Conservation (phyloP, 2,329 filamentous ascomycete genomes). For the Aspergillus sp. region DNA sequence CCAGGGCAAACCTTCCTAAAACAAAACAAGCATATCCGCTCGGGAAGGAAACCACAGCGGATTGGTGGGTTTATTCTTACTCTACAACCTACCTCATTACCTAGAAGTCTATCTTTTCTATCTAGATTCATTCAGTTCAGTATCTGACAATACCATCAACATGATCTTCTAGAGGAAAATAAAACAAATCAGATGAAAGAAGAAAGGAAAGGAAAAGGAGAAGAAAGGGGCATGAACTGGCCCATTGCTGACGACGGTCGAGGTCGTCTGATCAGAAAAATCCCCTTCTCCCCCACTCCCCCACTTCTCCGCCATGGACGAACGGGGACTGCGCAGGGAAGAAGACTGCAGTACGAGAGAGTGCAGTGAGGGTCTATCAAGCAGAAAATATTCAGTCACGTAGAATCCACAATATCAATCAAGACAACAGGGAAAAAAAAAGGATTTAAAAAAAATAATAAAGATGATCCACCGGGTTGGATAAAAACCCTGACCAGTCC, state of each 20-base stretch:
- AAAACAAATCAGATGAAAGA: too few relatives aligned
- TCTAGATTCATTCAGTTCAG: too few relatives aligned
- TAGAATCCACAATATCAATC: too few relatives aligned
- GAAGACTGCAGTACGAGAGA: neutral
- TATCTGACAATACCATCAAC: too few relatives aligned
- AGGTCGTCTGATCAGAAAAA: slow-evolving; percentile 26
- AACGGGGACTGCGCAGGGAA: slow-evolving; percentile 10
- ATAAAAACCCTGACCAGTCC: slow-evolving; percentile 23
- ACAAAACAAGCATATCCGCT: slow-evolving; percentile 6
- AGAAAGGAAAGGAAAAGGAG: too few relatives aligned
- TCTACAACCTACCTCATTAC: too few relatives aligned
- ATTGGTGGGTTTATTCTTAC: neutral
- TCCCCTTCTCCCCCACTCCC: slow-evolving; percentile 22
- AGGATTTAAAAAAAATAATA: neutral
- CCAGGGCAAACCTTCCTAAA: slow-evolving; percentile 7
- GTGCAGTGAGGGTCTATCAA: neutral
- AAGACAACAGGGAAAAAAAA: slow-evolving; percentile 2
- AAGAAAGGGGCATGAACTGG: neutral
- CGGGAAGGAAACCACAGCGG: slow-evolving; percentile 14
- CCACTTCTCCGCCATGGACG: slow-evolving; percentile 27
- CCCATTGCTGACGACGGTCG: slow-evolving; percentile 14
- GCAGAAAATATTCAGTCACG: too few relatives aligned
- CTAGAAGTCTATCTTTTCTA: too few relatives aligned
- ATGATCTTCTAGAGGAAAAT: too few relatives aligned
- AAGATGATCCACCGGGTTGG: slow-evolving; percentile 20